Base-by-base conservation (phyloP, 306 rosid genomes). In the Inga laurina region DNA sequence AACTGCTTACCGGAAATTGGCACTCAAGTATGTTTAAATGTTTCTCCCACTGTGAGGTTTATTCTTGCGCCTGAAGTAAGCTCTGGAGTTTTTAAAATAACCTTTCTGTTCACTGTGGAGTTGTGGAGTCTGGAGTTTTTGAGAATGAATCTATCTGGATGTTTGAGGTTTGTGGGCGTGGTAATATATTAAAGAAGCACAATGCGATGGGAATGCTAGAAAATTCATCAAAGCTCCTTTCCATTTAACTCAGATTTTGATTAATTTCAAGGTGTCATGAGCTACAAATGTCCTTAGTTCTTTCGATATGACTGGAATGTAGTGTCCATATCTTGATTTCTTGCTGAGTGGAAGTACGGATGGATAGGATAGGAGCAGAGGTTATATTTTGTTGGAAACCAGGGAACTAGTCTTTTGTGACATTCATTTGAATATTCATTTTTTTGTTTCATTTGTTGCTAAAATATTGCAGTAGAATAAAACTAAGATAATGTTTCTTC, bases 1-100 rank as follows among this genome's bases (percentile, higher is more conserved):
- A 81, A 83, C 91, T 71, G 99, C 98, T 43, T 94, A 91, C 84
- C 88, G 99, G n/a, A 93, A 88, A 90, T 84, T 92, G 97, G 98
- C 99, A 4, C 99, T 97, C 84, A 97, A 88, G 99, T 97, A 93
- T 56, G 94, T 81, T 83, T 7, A 12, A 35, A 21, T 62, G 68
- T 37, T 62, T 56, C 64, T 82, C 32, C 35, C 59, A 0, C 44
- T 78, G 57, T 65, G 14, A 71, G 19, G 75, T 71, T 57, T 16
- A 32, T 52, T 59, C 73, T 71, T 71, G 48, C 46, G 19, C 32
- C 37, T 57, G 56, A 10, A 77, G 52, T 57, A 74, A 66, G 41
- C 12, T 66, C 46, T 32, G 81, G 16, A 19, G 27, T 0, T 68
- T 54, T 41, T 74, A 13, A 45, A n/a, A 46, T 3, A 64, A n/a